Evolutionary conservation across 176 grass and related monocot genomes (phyloP), one percentile per base, ranked within the genome.

Genomic region (Oryza rufipogon): DNA sequence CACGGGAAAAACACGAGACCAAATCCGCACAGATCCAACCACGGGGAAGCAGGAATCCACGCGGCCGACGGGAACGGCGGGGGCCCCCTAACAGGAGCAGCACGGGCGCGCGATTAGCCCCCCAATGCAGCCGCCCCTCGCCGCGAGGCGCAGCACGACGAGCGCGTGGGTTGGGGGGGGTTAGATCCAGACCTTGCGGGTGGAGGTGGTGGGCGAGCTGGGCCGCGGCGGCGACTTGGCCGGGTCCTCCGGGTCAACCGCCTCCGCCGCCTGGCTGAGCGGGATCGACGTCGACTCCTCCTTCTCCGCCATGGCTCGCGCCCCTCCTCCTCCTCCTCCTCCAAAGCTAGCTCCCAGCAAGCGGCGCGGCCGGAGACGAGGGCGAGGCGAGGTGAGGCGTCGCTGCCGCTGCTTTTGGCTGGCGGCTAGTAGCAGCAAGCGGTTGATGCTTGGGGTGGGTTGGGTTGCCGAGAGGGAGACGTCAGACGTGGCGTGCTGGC

Each of bases 231-330:
- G 91, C 64, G 91, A 84, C 86, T 98, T 97, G 89, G 76, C 80
- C 16, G 92, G 95, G 83, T 97, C 95, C 88, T 97, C 95, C 4
- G 88, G 95, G 90, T 97, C 95, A 56, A 81, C 90, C 14, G 64
- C 79, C 14, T 91, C 91, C 58, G 79, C 89, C 20, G 89, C 93
- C 83, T 90, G 91, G 86, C 93, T 98, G 64, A 98, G 88, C 33
- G 96, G 93, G 44, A 98, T 76, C 65, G 93, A 98, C 52, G 89
- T 95, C 13, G 96, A 95, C 83, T 91, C 96, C 82, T 95, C 90
- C 89, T 95, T 93, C 32, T 90, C 90, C 87, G 96, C 93, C 93
- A 94, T 94, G 78, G 80, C 84, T 63, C 48, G 83, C 84, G 75
- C 70, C n/a, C 73, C 73, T 80, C 70, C 41, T 42, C 22, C 41